Base-by-base conservation (phyloP, 2,329 filamentous ascomycete species). In the Sarocladium oryzae region DNA sequence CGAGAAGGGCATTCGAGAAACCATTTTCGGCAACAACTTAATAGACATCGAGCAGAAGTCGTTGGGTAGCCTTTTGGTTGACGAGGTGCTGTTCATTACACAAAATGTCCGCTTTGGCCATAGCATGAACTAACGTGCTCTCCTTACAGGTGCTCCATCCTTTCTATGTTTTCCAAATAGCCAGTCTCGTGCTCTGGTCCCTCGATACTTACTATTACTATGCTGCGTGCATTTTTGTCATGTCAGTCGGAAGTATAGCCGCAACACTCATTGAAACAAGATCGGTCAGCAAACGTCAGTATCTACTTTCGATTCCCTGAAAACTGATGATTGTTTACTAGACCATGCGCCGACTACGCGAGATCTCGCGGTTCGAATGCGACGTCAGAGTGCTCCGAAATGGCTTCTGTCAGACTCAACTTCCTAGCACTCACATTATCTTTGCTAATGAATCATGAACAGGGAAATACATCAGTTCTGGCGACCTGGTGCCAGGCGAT, bases 161-260 rank as follows among this genome's bases (percentile, higher is more conserved):
- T 0, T 99, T 99, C 66, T 99, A 99, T 66, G 86, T 99, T 52
- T 99, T 99, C 64, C 93, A 99, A 69, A 85, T 97, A 60, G 92
- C 91, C 45, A 97, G 93, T 73, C 74, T 99, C 57, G 69, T 95
- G 36, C 80, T 99, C 3, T 99, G 93, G 93, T 96, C 92, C 9
- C 65, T 96, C 58, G 93, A 99, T 63, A 79, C 95, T 60, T 99
- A 99, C 67, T 99, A 96, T 66, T 99, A 97, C 71, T 99, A 99
- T 68, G 93, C 93, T 4, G 78, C 84, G 15, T 95, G 91, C 65
- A 99, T 99, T 60, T 95, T 99, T 60, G 64, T 92, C 54, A 97
- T 99, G 68, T 99, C 95, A 0, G 79, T 93, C 40, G 87, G 90
- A 59, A 97, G 92, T 67, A 96, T 99, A 60, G 80, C 82, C 4